phyloP scores from a whole-genome alignment of 768 basidiomycete genomes.

The Suillus decipiens region DNA sequence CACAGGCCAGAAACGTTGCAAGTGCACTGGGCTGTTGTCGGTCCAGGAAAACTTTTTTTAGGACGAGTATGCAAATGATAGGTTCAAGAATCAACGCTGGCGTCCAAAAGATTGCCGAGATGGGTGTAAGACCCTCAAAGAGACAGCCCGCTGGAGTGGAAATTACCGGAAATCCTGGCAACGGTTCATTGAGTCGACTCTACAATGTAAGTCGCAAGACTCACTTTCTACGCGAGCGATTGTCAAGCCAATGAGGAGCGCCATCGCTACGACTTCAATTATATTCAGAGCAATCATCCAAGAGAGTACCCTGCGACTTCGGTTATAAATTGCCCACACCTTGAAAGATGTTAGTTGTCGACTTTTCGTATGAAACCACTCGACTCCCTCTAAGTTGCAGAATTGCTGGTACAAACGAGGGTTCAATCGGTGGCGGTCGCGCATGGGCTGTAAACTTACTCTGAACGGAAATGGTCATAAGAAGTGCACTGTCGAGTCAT shows the following conservation, averaged over 20 bases:
- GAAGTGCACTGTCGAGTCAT: conserved; percentile 11
- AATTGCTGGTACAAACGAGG: conserved; percentile 2
- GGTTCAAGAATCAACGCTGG: conserved; percentile 28
- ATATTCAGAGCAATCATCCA: conserved; percentile 8
- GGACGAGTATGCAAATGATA: conserved; percentile 24
- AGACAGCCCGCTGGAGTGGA: conserved; percentile 25
- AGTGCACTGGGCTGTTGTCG: conserved; percentile 6
- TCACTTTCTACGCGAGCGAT: conserved; percentile 11
- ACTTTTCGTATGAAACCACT: background rate
- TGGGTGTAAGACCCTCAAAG: conserved; percentile 19
- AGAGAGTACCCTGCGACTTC: conserved; percentile 9
- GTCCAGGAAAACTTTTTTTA: conserved; percentile 19
- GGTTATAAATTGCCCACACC: conserved; percentile 16
- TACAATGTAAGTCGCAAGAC: background rate
- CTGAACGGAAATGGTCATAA: conserved; percentile 18
- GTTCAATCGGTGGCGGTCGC: background rate
- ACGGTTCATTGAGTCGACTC: background rate
- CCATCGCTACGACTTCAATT: conserved; percentile 11
- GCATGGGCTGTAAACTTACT: background rate
- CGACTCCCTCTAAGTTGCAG: conserved; percentile 12
- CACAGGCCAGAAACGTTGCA: conserved; percentile 13
- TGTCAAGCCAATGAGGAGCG: conserved; percentile 12
- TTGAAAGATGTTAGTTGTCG: conserved; percentile 6
- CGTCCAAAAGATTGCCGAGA: conserved; percentile 27
- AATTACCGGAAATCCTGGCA: conserved; percentile 20